Base-by-base conservation (phyloP, 106 monocot genomes). In the Dendrobium chrysotoxum region DNA sequence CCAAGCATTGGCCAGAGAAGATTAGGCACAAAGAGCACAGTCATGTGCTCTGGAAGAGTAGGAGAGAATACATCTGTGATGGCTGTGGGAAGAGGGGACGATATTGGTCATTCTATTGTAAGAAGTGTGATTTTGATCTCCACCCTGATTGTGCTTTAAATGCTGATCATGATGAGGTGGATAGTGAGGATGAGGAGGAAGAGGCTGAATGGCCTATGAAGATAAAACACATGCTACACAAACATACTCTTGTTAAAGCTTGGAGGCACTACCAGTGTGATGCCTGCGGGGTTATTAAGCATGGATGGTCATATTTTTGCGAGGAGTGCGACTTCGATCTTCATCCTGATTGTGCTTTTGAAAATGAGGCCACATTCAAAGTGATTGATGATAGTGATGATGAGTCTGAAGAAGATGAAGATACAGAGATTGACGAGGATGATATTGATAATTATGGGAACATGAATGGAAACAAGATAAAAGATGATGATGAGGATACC, bases 131-230 rank as follows among this genome's bases (percentile, higher is more conserved):
- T 57, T 89, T 85, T n/a, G 79, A 86, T 81, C 75, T 89, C 55
- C 83, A 89, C 28, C 88, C 88, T 31, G 72, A 86, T n/a, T 89
- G 88, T 58, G 88, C 88, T 28, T 76, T 89, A 1, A 23, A 74
- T 58, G 78, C 65, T 23, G 25, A 18, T 4, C 40, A 41, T 40
- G 75, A 83, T 31, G 78, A 38, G 1, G 47, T 68, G 2, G 46
- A 53, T 16, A 44, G 77, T 26, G 50, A 76, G 4, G 45, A 82
- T 2, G 71, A 71, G 20, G 80, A 57, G 16, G 81, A 44, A 7
- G 70, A 54, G 53, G 50, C 40, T 16, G 44, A n/a, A 45, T 84
- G 82, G 87, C 87, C 86, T 15, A 72, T 83, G 79, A 85, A 72
- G 55, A 20, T 87, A 67, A 83, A 90, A 79, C 82, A 80, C 28